Conservation (phyloP, 495 filamentous ascomycete genomes). For the Penicillium tannophilum region DNA sequence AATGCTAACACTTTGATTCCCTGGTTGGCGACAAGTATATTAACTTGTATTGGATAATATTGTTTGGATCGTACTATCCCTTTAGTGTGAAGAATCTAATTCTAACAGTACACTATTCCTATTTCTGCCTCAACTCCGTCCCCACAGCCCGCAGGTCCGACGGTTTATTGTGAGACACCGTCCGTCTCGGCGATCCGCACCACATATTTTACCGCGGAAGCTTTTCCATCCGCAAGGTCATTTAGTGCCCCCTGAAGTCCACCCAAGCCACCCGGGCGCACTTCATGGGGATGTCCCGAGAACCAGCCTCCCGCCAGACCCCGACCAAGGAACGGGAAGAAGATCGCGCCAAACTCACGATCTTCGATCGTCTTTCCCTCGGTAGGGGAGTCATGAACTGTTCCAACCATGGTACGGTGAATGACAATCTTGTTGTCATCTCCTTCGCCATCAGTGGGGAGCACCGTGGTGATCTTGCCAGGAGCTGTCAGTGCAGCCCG, state of each 20-base stretch:
- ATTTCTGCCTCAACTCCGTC: neutral
- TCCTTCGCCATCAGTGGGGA: neutral
- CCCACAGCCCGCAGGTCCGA: neutral
- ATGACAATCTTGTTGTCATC: neutral
- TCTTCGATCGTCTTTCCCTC: constrained; percentile 23
- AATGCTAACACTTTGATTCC: neutral
- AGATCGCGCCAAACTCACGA: constrained; percentile 61
- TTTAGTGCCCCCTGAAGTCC: constrained; percentile 58
- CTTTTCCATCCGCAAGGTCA: constrained; percentile 64
- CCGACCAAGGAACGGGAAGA: constrained; percentile 53
- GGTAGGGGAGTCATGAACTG: constrained; percentile 17
- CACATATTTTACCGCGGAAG: constrained; percentile 69
- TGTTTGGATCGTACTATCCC: neutral
- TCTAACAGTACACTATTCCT: neutral
- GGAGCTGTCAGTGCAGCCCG: constrained; percentile 24
- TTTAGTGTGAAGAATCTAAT: neutral
- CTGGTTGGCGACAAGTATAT: neutral
- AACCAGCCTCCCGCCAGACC: constrained; percentile 63
- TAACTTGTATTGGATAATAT: neutral
- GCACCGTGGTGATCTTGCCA: constrained; percentile 57
- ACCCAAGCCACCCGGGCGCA: constrained; percentile 60
- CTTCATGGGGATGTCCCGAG: constrained; percentile 59
- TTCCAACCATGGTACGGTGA: constrained; percentile 14
- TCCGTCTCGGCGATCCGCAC: constrained; percentile 66
- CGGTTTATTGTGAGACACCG: constrained; percentile 6